Percentiles rank a stretch among this genome's conserved stretches.
phyloP scores from a whole-genome alignment of 352 stramenopile species.

The Globisporangium abappressorium region DNA sequence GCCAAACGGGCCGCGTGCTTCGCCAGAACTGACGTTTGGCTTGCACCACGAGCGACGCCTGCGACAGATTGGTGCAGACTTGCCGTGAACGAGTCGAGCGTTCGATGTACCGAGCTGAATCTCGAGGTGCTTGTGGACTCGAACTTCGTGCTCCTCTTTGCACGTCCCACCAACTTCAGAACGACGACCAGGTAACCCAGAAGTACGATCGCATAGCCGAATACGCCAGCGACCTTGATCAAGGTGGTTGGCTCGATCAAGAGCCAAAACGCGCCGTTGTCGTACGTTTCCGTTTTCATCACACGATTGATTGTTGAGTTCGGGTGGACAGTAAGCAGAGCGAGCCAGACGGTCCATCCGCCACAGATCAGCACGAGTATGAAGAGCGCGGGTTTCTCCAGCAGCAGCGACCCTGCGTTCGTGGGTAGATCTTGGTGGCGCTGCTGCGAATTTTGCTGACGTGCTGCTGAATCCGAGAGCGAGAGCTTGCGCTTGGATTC shows the following conservation, averaged over 20 bases:
- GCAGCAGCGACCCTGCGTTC: neutral
- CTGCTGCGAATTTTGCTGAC: no score
- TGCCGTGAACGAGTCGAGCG: neutral
- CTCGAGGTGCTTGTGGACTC: neutral
- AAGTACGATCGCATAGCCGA: slow-evolving; percentile 16
- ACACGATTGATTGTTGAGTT: slow-evolving; percentile 33
- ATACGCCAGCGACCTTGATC: slow-evolving; percentile 18
- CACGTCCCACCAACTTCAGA: neutral
- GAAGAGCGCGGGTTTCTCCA: neutral
- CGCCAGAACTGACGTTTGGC: neutral
- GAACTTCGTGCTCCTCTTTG: neutral
- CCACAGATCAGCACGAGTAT: neutral
- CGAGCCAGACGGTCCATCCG: slow-evolving; percentile 15
- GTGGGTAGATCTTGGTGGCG: neutral
- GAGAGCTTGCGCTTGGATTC: neutral
- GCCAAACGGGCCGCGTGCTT: neutral
- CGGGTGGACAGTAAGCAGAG: slow-evolving; percentile 26
- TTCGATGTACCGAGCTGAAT: neutral
- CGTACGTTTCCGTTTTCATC: slow-evolving; percentile 28
- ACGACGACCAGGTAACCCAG: slow-evolving; percentile 27
- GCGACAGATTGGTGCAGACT: neutral
- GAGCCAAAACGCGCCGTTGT: slow-evolving; percentile 37
- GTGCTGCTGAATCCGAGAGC: neutral
- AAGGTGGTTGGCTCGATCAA: slow-evolving; percentile 25
- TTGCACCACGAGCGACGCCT: neutral